Conservation (phyloP, 768 basidiomycete species). For the Ephemerocybe angulata region DNA sequence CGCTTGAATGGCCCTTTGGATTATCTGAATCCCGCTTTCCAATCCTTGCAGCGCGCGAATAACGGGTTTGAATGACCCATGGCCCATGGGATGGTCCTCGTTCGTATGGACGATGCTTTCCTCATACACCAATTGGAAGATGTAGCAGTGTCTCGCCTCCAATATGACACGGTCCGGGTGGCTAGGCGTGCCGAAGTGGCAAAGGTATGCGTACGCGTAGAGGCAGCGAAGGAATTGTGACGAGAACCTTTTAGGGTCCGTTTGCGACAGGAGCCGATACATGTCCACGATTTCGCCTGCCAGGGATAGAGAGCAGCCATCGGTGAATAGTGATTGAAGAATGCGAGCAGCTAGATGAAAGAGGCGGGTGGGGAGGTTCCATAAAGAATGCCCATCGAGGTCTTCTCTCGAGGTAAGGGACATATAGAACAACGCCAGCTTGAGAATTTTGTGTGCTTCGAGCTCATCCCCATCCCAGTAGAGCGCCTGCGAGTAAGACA, state of each 20-base stretch:
- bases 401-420: not conserved
- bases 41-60: not conserved
- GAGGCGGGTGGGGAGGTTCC: not conserved
- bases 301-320: not conserved
- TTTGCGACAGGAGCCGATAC: not conserved
- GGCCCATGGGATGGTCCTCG: not conserved
- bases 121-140: not conserved
- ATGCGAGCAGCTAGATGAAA: not conserved
- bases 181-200: not conserved
- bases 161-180: not conserved
- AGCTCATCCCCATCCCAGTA: not conserved
- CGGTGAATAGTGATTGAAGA: not conserved
- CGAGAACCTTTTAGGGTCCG: not conserved
- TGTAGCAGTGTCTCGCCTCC: not conserved
- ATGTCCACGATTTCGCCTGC: not conserved
- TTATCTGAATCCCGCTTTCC: not conserved
- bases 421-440: not conserved
- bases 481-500: not conserved
- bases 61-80: not conserved
- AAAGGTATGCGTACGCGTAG: not conserved
- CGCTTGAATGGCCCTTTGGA: not conserved
- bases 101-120: not conserved
- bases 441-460: not conserved
- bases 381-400: not conserved
- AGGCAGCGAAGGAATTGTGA: not conserved